Conservation (phyloP, 2,329 filamentous ascomycete genomes). For the Penicillium freii region DNA sequence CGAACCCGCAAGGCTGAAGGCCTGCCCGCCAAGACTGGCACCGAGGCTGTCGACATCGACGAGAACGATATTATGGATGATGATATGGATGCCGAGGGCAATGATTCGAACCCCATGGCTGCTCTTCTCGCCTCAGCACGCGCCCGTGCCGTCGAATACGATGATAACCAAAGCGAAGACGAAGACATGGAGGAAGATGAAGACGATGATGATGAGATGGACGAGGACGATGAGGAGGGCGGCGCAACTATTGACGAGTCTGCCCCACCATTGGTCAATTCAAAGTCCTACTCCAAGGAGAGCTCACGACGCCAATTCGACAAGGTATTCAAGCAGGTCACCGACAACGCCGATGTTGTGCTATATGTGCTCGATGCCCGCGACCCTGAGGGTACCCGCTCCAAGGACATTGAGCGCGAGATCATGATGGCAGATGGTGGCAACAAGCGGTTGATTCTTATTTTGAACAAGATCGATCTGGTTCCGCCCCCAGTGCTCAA, state of each 20-base stretch:
- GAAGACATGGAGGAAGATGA: slow-evolving; percentile 58
- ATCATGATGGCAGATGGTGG: slow-evolving; percentile 84
- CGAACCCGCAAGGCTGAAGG: slow-evolving; percentile 38
- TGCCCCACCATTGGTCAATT: slow-evolving; percentile 47
- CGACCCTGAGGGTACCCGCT: slow-evolving; percentile 86
- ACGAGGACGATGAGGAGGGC: slow-evolving; percentile 51
- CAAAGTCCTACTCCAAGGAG: slow-evolving; percentile 45
- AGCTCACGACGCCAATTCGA: slow-evolving; percentile 83
- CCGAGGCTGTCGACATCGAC: slow-evolving; percentile 37
- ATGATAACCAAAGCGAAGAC: slow-evolving; percentile 52
- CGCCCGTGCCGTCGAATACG: slow-evolving; percentile 46
- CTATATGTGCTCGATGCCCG: slow-evolving; percentile 91
- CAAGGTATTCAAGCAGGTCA: slow-evolving; percentile 92
- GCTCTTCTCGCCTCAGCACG: slow-evolving; percentile 48
- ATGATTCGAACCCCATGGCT: slow-evolving; percentile 59
- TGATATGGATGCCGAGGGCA: slow-evolving; percentile 52
- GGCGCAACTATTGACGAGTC: slow-evolving; percentile 50
- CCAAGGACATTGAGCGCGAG: slow-evolving; percentile 83
- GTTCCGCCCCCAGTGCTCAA: slow-evolving; percentile 78
- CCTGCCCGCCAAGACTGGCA: slow-evolving; percentile 36
- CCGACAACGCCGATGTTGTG: slow-evolving; percentile 84
- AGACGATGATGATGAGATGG: slow-evolving; percentile 53
- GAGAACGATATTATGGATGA: slow-evolving; percentile 54
- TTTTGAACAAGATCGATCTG: slow-evolving; percentile 94
- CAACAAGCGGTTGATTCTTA: slow-evolving; percentile 82